A percentile compares a stretch with the other conserved stretches of the same genome.
phyloP scores from a whole-genome alignment of 176 grass and related monocot species.

The Triticum timopheevii region DNA sequence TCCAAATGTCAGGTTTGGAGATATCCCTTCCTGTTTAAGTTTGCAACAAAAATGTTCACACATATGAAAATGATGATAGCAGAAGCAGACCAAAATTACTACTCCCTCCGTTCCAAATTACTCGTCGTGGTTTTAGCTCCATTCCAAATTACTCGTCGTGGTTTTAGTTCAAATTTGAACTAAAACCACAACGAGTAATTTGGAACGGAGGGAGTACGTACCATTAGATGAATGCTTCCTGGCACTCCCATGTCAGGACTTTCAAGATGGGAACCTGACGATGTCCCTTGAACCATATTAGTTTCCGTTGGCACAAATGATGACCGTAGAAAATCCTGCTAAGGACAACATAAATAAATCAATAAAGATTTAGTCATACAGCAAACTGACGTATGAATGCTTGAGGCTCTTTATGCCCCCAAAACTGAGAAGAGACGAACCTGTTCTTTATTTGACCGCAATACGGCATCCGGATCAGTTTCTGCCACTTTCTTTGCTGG shows the following conservation, averaged over 20 bases:
- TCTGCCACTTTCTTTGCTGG: conserved; percentile 73
- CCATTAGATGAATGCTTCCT: conserved; percentile 76
- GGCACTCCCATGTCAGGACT: conserved; percentile 55
- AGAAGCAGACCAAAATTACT: conserved; percentile 33
- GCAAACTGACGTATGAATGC: conserved; percentile 1
- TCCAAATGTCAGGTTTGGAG: conserved; percentile 84
- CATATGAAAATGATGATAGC: conserved; percentile 16
- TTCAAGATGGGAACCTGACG: conserved; percentile 54
- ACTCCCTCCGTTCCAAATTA: too few species aligned
- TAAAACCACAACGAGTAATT: too few species aligned
- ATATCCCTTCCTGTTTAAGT: conserved; percentile 77
- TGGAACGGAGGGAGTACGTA: too few species aligned
- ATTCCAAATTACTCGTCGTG: too few species aligned
- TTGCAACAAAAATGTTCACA: conserved; percentile 16
- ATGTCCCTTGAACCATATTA: conserved; percentile 51
- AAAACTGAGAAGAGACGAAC: conserved; percentile 25
- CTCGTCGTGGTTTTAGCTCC: too few species aligned
- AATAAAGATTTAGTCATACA: conserved; percentile 16
- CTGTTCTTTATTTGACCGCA: conserved; percentile 79
- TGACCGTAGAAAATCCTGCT: conserved; percentile 80
- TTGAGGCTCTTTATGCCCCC: conserved; percentile 1
- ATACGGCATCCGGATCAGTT: conserved; percentile 41
- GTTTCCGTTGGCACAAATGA: conserved; percentile 52
- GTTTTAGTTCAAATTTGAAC: too few species aligned
- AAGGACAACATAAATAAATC: conserved; percentile 15